Evolutionary conservation across 345 rosid genomes (phyloP), one percentile per base, ranked within the genome.

Genomic region (Eucalyptus tenuipes): DNA sequence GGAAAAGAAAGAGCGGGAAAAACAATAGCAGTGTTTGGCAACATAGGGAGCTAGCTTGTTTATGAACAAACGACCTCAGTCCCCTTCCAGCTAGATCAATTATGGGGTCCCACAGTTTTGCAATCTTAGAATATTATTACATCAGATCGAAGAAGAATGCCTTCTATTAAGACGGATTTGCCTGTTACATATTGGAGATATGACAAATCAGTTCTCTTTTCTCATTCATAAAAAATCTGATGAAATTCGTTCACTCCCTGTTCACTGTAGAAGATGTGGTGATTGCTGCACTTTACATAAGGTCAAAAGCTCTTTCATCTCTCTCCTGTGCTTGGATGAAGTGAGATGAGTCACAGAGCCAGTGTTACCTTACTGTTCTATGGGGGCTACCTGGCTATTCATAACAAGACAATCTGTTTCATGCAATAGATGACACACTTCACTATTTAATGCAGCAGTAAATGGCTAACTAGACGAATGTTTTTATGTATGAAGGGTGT

Each of bases 401-500:
- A 64, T 64, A 4, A 64, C 75, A 18, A 37, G 24, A 37, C 45
- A 71, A 71, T 18, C 81, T 37, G 40, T 59, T 87, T 12, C n/a
- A 17, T 59, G 49, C 37, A 15, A 31, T 48, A 64, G 20, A 14
- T 22, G 57, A 57, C 3, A 53, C 84, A 42, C 42, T 47, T 8
- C 44, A 33, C 88, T 87, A 71, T 47, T 44, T 40, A 13, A 27
- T 49, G 31, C 82, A 25, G 88, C 84, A 66, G 31, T 64, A 25
- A 57, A 87, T 42, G 71, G 49, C 88, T 57, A 61, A 59, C 79
- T 87, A 24, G 48, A 79, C 24, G 24, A 66, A 64, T 75, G 27
- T 20, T 37, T 75, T 75, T 44, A 18, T 75, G 82, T 75, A 90
- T 90, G 89, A 88, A 97, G 98, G 95, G 91, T 96, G 88, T 96